A percentile compares a stretch with the other conserved stretches of the same genome.
These are phyloP conservation scores for Microbotryum lychnidis-dioicae DNA, from an alignment of 1,284 basidiomycete species.

Conservation along the genomic window DNA sequence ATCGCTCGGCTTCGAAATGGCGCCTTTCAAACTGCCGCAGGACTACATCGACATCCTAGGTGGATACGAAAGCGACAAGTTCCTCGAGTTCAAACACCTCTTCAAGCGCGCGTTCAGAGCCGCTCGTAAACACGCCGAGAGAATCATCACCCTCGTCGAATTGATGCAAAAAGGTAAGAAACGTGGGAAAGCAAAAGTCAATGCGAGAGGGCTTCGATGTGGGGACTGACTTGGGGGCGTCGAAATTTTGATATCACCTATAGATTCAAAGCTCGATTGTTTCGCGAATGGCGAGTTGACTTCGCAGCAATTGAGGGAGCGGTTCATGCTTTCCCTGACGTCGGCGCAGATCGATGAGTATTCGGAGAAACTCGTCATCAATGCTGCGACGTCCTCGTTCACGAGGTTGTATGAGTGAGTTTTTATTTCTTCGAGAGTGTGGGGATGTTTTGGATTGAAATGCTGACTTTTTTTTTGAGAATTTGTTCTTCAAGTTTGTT, in stretches of 20 bases:
- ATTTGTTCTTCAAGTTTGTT: slow-evolving; percentile 12
- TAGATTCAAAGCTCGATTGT: slow-evolving; percentile 87
- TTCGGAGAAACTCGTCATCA: slow-evolving; percentile 73
- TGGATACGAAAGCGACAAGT: slow-evolving; percentile 68
- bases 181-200: too few species aligned
- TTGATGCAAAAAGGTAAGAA: slow-evolving; percentile 96
- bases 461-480: neutral
- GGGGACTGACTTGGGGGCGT: too few species aligned
- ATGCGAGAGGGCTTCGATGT: too few species aligned
- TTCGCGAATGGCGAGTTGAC: slow-evolving; percentile 89
- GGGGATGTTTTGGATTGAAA: too few species aligned
- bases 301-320: slow-evolving; percentile 73
- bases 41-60: slow-evolving; percentile 97
- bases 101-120: slow-evolving; percentile 92
- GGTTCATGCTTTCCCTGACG: slow-evolving; percentile 86
- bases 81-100: slow-evolving; percentile 72
- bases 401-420: slow-evolving; percentile 30
- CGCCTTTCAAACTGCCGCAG: slow-evolving; percentile 91
- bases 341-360: slow-evolving; percentile 80
- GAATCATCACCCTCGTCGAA: slow-evolving; percentile 91
- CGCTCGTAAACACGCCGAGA: slow-evolving; percentile 90
- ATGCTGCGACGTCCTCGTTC: slow-evolving; percentile 25
- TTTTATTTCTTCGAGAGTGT: neutral
- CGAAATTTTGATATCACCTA: too few species aligned
- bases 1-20: slow-evolving; percentile 96